A percentile compares a stretch with the other conserved stretches of the same genome.
These are phyloP conservation scores for Acacia crassicarpa DNA, from an alignment of 306 rosid species.

Conservation along the genomic window DNA sequence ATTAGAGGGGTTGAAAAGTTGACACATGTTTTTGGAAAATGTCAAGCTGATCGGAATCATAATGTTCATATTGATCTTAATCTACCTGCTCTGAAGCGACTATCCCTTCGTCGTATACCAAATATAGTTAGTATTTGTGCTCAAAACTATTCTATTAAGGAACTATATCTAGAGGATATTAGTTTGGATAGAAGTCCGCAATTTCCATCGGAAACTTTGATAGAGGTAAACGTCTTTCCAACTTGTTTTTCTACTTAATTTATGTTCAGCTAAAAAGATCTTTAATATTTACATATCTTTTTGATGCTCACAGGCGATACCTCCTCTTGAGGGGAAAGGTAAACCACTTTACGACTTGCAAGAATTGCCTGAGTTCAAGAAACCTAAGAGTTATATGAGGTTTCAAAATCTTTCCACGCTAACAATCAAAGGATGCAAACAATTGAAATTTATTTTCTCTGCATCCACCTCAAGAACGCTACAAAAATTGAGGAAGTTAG, in stretches of 20 bases:
- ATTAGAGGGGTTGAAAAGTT: background rate
- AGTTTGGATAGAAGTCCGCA: background rate
- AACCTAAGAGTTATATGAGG: too few relatives aligned
- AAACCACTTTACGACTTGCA: too few relatives aligned
- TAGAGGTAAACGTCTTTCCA: background rate
- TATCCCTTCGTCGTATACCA: background rate
- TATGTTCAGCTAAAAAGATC: too few relatives aligned
- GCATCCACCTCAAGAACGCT: too few relatives aligned
- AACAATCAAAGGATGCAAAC: too few relatives aligned
- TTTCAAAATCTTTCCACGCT: too few relatives aligned
- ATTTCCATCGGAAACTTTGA: background rate
- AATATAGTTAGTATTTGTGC: background rate
- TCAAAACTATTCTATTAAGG: background rate
- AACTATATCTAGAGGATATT: background rate
- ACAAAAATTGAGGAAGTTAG: too few relatives aligned
- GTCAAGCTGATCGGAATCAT: background rate
- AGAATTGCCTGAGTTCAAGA: too few relatives aligned
- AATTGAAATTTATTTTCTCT: too few relatives aligned
- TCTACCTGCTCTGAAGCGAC: background rate
- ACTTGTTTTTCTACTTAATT: background rate
- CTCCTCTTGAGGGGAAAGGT: too few relatives aligned
- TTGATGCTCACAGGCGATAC: too few relatives aligned
- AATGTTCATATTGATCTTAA: background rate
- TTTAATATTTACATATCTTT: too few relatives aligned
- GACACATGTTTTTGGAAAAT: constrained; percentile 11